Base-by-base conservation (phyloP, 1,284 basidiomycete genomes). In the Trichosporon coremiiforme region DNA sequence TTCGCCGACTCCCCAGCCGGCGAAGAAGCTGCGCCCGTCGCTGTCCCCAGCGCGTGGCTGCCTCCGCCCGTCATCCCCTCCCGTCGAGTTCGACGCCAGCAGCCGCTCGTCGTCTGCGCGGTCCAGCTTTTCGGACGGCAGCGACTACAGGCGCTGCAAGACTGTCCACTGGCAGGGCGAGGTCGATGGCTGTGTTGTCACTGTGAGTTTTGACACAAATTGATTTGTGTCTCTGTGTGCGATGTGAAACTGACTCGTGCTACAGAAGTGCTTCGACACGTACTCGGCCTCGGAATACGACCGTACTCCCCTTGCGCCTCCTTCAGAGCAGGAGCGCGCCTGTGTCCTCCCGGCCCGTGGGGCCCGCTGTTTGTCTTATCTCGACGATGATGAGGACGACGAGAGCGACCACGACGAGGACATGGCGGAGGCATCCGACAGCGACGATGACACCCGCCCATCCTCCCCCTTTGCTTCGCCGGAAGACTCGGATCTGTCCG, bases 201-300 rank as follows among this genome's bases (percentile, higher is more conserved):
- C 79, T 38, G 80, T 82, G 63, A 76, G 80, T 79, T 79, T 17
- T 17, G 33, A 15, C 25, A 7, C 9, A 47, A 33, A 9, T 9
- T 36, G 36, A 38, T n/a, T 15, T 50, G 12, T 10, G 25, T 25
- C 25, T 25, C 25, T 25, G 25, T 25, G 25, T 25, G 25, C 25
- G 25, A 47, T 35, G 2, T 38, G 25, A 60, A 17, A 47, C 66
- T 68, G 41, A 67, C 66, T 31, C 57, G n/a, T 6, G 12, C 17
- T 33, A 7, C 67, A 83, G 83, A 78, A 79, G 8, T 79, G 78
- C 66, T 78, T 80, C 70, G 72, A 78, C 47, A 85, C 84, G 1
- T 85, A 78, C 67, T 82, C 82, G 22, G 75, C 79, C 4, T 69
- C 75, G 20, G 84, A 84, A 64, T 85, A 85, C 71, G 84, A 85